A percentile compares a stretch with the other conserved stretches of the same genome.
Evolutionary conservation across 2,329 filamentous ascomycete genomes (phyloP).

Genomic region (Fusarium udum): DNA sequence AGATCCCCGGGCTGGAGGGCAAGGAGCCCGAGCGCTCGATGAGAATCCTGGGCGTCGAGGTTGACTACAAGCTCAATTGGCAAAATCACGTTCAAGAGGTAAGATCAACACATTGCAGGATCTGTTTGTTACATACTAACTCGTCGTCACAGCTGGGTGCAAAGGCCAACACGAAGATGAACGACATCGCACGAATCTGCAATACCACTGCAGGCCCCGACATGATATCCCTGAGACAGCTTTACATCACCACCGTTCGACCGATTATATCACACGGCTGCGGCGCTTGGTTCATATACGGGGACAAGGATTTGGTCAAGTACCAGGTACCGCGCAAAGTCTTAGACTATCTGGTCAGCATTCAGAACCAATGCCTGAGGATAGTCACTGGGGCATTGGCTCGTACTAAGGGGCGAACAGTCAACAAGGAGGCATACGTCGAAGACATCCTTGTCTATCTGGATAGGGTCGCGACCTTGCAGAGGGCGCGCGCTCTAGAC

Average conservation of each 20-base stretch:
- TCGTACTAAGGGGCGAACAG: not conserved
- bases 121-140: not conserved
- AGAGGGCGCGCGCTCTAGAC: not conserved
- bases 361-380: not conserved
- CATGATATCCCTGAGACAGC: not conserved
- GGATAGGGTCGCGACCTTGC: not conserved
- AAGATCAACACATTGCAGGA: not conserved
- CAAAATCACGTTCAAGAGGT: not conserved
- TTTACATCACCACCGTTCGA: not conserved
- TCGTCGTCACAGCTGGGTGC: not conserved
- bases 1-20: not conserved
- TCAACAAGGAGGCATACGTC: not conserved
- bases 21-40: not conserved
- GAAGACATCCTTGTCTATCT: not conserved
- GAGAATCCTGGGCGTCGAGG: not conserved
- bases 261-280: not conserved
- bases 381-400: not conserved
- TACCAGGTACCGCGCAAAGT: not conserved
- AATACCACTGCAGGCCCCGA: not conserved
- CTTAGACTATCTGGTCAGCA: not conserved
- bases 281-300: not conserved
- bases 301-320: rapidly evolving
- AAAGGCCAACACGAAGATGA: not conserved
- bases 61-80: not conserved
- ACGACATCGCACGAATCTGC: not conserved